Evolutionary conservation across 192 early-diverging fungal genomes (phyloP).

Genomic region (Linnemannia hyalina): DNA sequence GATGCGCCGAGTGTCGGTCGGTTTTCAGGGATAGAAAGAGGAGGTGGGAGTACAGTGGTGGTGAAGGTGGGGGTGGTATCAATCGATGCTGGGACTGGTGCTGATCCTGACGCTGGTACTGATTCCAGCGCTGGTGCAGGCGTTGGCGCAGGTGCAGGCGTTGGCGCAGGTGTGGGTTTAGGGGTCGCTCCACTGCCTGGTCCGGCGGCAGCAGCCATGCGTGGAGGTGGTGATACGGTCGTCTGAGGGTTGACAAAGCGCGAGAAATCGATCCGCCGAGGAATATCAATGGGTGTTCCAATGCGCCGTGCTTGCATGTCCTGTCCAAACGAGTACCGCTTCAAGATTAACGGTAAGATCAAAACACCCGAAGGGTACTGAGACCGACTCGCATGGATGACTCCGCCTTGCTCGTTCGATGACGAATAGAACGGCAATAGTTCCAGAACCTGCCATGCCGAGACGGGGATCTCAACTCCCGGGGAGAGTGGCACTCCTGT

Average conservation of each 20-base stretch:
- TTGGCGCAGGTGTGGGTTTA: background rate
- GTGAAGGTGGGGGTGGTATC: background rate
- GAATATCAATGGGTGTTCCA: slow-evolving; percentile 65
- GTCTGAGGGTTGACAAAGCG: slow-evolving; percentile 64
- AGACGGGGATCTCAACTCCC: slow-evolving; percentile 64
- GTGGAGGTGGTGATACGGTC: background rate
- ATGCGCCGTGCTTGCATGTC: slow-evolving; percentile 57
- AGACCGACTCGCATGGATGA: slow-evolving; percentile 53
- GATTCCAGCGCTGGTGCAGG: too few species aligned
- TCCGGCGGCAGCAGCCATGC: background rate
- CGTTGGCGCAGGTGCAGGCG: background rate
- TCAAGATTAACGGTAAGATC: slow-evolving; percentile 77
- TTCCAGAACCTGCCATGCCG: slow-evolving; percentile 79
- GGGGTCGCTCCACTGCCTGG: background rate
- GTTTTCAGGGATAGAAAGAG: background rate
- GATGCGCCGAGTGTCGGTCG: slow-evolving; percentile 22
- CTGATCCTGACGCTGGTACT: too few species aligned
- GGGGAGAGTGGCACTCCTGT: slow-evolving; percentile 44
- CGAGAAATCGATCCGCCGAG: slow-evolving; percentile 62
- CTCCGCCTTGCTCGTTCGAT: slow-evolving; percentile 73
- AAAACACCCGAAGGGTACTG: slow-evolving; percentile 70
- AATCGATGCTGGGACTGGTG: background rate
- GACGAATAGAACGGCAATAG: slow-evolving; percentile 79
- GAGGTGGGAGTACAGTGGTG: background rate
- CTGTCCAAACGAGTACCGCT: slow-evolving; percentile 71